Conservation (phyloP, 2,329 filamentous ascomycete genomes). For the Colletotrichum acutatum region DNA sequence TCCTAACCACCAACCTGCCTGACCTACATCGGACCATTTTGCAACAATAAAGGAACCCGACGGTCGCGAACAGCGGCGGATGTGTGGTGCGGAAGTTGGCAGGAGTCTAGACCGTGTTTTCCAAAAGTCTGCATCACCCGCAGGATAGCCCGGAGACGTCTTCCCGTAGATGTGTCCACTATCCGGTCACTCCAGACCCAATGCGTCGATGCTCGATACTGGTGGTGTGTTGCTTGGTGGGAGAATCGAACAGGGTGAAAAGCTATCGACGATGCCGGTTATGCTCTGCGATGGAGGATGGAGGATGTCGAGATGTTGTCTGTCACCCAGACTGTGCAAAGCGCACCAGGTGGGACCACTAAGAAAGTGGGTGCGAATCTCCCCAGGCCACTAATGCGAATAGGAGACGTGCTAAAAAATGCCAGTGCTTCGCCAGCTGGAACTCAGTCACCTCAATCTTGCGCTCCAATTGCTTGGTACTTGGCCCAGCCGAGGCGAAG, state of each 20-base stretch:
- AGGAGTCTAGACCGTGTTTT: constrained; percentile 15
- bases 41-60: neutral
- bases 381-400: neutral
- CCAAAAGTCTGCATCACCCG: neutral
- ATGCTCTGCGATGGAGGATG: neutral
- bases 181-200: neutral
- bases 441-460: neutral
- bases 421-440: constrained; percentile 19
- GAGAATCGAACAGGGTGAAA: neutral
- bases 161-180: neutral
- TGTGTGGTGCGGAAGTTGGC: neutral
- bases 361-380: constrained; percentile 11
- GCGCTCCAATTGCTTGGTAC: neutral
- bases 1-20: neutral
- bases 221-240: neutral
- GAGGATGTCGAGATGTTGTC: neutral
- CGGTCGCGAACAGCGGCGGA: neutral
- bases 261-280: neutral
- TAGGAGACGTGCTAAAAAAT: constrained; percentile 3
- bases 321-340: neutral
- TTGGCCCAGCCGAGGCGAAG: neutral
- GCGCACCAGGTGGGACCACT: neutral
- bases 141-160: neutral
- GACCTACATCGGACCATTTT: constrained; percentile 6
- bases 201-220: neutral